Base-by-base conservation (phyloP, 192 early-diverging fungal genomes). In the Lunasporangiospora selenospora region DNA sequence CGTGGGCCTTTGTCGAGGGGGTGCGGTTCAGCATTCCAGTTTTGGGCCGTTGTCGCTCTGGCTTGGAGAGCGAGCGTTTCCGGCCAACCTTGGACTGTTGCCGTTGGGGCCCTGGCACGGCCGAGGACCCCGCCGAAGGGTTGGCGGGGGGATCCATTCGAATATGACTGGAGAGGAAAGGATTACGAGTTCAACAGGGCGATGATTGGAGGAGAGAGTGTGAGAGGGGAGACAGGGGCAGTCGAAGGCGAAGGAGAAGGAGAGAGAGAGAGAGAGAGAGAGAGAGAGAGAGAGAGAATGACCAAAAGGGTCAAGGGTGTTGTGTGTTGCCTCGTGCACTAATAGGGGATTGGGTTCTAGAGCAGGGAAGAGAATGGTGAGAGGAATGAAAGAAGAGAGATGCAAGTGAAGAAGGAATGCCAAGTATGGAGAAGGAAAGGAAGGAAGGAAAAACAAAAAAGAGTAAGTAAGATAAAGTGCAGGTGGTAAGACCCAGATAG, bases 21-120 rank as follows among this genome's bases (percentile, higher is more conserved):
- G 78, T 69, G 30, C 63, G 60, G 23, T 78, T 66, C n/a, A 83
- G 40, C 65, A 83, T 78, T 12, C 77, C 77, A 13, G 42, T 67
- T 21, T 78, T 71, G 30, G 79, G 82, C 58, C 82, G 55, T 36
- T 83, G 70, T 33, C 82, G 67, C 53, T 83, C 82, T 21, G 82
- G 82, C n/a, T 77, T 65, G 32, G 77, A 77, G 33, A 83, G 46
- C 3, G 82, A 83, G 12, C 69, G 58, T 8, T 75, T 60, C 37
- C 79, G 53, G n/a, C 58, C 50, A 10, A 83, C 50, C 30, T 50
- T 44, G 5, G 63, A 65, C 36, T 29, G 9, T 36, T n/a, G n/a
- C n/a, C n/a, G n/a, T n/a, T n/a, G n/a, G n/a, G n/a, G n/a, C n/a
- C n/a, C n/a, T n/a, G n/a, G n/a, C n/a, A n/a, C n/a, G n/a, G n/a